Evolutionary conservation across 495 filamentous ascomycete species (phyloP), one percentile per base, ranked within the genome.

Genomic region (Talaromyces ruber): DNA sequence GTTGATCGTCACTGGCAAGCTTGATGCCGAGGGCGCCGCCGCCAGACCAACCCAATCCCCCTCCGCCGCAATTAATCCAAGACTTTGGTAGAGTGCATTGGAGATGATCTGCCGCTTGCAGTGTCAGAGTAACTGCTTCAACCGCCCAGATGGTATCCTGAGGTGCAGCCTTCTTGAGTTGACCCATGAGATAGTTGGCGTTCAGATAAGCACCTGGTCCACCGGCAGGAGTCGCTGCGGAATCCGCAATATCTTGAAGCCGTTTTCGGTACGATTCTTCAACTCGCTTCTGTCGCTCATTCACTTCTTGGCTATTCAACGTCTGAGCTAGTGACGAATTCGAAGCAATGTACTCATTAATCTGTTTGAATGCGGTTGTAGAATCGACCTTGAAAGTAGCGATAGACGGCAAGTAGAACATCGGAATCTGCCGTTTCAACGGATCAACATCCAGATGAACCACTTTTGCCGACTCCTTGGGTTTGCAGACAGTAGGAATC

Each of bases 11-110:
- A 0, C 85, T 82, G 5, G 92, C 93, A 25, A 98, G 82, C 71
- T 96, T 96, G 70, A 96, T 91, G 16, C 93, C 93, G 3, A 96
- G 73, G 2, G 90, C 85, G 60, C 83, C 93, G 51, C 93, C 93
- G 22, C 93, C 93, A n/a, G 89, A 93, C 93, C 93, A 98, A 21
- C 93, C 93, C 0, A 97, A 81, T 3, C 93, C 93, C 37, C 93
- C 93, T 32, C 93, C 93, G 14, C 93, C 93, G 71, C 93, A 98
- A 76, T 96, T 96, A 68, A 96, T 86, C 87, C 91, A 94, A 7
- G 85, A 86, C 5, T 92, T 90, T 0, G 92, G 93, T 1, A 85
- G 64, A 14, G 84, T 89, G 11, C 87, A 86, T 68, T 84, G 83
- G n/a, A 97, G 69, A 65, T 91, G 87, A 66, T 98, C 91, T 22